Percentiles rank a stretch among this genome's conserved stretches.
phyloP scores from a whole-genome alignment of 1,139 yeast species.

The Suhomyces wounanorum region DNA sequence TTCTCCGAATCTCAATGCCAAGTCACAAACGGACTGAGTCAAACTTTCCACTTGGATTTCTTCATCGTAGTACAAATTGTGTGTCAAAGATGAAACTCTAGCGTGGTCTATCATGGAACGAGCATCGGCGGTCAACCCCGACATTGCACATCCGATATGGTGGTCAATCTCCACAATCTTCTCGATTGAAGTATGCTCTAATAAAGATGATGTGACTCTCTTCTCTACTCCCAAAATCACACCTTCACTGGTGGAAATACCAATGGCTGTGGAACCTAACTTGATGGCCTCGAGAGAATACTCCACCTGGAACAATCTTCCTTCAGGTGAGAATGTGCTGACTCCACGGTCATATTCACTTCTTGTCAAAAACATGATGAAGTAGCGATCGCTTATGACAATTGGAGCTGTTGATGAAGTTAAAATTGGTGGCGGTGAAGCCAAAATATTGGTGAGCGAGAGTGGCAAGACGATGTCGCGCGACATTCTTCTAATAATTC shows the following conservation, averaged over 20 bases:
- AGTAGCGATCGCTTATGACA: neutral
- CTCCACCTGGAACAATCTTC: slow-evolving; percentile 97
- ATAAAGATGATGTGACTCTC: slow-evolving; percentile 88
- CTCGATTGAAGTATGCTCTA: slow-evolving; percentile 92
- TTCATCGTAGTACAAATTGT: slow-evolving; percentile 88
- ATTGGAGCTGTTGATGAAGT: neutral
- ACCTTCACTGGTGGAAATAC: slow-evolving; percentile 95
- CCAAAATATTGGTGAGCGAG: slow-evolving; percentile 8
- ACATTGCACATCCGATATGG: slow-evolving; percentile 98
- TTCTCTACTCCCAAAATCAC: slow-evolving; percentile 96
- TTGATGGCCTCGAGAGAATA: slow-evolving; percentile 97
- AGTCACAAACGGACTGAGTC: slow-evolving; percentile 95
- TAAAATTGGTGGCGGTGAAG: slow-evolving; percentile 1
- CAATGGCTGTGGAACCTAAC: slow-evolving; percentile 96
- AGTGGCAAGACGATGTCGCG: slow-evolving; percentile 9
- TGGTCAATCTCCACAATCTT: slow-evolving; percentile 92
- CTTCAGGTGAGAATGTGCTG: slow-evolving; percentile 97
- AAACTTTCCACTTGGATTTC: slow-evolving; percentile 89
- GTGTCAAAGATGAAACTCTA: slow-evolving; percentile 86
- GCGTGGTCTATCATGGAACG: slow-evolving; percentile 99
- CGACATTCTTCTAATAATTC: neutral
- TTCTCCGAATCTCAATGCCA: slow-evolving; percentile 96
- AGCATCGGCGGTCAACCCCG: slow-evolving; percentile 98
- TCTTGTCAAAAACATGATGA: slow-evolving; percentile 88
- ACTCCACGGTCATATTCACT: slow-evolving; percentile 99